Conservation (phyloP, 1,139 yeast genomes). For the Candida sp. region DNA sequence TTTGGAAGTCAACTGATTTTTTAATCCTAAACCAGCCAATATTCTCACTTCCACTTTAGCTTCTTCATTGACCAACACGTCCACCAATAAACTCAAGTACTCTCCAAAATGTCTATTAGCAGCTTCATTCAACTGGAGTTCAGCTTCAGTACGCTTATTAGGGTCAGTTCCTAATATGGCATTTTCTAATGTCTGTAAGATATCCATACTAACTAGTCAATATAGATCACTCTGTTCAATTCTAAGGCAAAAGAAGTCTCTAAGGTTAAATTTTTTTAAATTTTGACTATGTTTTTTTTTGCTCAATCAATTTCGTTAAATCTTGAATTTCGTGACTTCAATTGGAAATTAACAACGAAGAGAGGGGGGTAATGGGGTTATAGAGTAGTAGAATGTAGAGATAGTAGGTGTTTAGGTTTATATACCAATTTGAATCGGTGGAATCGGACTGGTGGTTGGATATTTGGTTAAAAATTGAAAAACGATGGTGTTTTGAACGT, state of each 20-base stretch:
- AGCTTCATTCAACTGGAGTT: conserved; percentile 68
- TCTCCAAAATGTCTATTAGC: conserved; percentile 73
- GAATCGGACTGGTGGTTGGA: no score
- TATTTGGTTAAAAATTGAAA: no score
- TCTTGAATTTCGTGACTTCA: no score
- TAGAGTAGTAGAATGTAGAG: no score
- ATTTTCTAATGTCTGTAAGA: conserved; percentile 71
- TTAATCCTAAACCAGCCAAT: conserved; percentile 85
- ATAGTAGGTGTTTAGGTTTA: no score
- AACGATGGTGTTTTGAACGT: no score
- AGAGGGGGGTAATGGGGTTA: no score
- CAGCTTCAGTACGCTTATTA: conserved; percentile 73
- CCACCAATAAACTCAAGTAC: conserved; percentile 68
- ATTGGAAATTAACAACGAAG: no score
- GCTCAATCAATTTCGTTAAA: not conserved
- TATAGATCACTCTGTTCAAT: not conserved
- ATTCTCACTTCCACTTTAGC: conserved; percentile 82
- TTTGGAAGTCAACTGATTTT: conserved; percentile 85
- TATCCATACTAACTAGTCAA: conserved; percentile 45
- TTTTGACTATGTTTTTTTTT: not conserved
- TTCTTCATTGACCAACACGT: conserved; percentile 64
- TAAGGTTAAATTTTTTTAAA: not conserved
- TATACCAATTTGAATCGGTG: no score
- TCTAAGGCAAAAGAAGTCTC: not conserved
- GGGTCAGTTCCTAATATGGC: conserved; percentile 71